phyloP scores from a whole-genome alignment of 2,329 filamentous ascomycete genomes.

The Xylaria sp. region DNA sequence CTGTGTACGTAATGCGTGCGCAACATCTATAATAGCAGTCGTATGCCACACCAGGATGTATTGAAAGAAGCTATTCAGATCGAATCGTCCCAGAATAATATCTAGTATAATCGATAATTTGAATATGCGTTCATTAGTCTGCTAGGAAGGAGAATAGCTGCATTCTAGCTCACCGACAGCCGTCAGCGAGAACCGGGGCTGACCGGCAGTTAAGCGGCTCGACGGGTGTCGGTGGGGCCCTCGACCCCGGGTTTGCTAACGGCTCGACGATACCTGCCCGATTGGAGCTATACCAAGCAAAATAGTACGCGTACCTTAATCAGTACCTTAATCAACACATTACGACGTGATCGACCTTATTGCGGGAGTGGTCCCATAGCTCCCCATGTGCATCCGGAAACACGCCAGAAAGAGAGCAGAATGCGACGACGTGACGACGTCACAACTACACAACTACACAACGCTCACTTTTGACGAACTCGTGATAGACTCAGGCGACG shows the following conservation, averaged over 20 bases:
- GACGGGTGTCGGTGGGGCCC: conserved; percentile 34
- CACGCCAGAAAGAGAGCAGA: background rate
- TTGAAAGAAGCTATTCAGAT: background rate
- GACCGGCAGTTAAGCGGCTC: conserved; percentile 31
- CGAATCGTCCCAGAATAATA: background rate
- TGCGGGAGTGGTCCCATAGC: background rate
- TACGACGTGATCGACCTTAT: background rate
- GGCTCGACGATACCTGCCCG: background rate
- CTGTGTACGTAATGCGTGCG: conserved; percentile 19
- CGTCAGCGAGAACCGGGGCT: conserved; percentile 29
- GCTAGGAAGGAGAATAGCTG: background rate
- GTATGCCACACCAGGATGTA: background rate
- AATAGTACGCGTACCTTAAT: background rate
- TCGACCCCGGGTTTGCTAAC: conserved; percentile 9
- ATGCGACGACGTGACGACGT: conserved; percentile 2
- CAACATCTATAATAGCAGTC: background rate
- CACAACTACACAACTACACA: conserved; percentile 5
- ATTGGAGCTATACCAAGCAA: background rate
- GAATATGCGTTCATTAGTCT: background rate
- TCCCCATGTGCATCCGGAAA: background rate
- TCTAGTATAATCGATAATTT: background rate
- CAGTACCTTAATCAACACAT: background rate
- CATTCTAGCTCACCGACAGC: conserved; percentile 28
- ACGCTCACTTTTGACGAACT: background rate
- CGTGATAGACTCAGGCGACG: conserved; percentile 7